These are phyloP conservation scores for Halenospora varia DNA, from an alignment of 495 filamentous ascomycete species.

Conservation along the genomic window DNA sequence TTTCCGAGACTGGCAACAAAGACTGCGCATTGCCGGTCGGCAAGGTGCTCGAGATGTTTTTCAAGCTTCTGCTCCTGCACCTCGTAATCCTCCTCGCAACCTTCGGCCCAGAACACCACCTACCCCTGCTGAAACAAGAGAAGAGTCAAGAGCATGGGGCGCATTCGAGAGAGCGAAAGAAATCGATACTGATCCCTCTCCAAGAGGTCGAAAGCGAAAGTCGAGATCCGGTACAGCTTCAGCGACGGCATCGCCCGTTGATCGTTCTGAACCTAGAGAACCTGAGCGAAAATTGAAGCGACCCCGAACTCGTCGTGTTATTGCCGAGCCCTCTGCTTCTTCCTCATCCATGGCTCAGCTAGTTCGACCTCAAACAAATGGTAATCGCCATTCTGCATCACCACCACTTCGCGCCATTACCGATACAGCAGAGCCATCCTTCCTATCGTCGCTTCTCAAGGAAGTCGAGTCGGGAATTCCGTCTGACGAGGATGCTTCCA, in stretches of 20 bases:
- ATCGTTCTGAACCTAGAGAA: conserved; percentile 42
- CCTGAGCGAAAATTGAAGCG: conserved; percentile 80
- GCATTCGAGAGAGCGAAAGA: conserved; percentile 80
- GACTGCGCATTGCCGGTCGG: conserved; percentile 71
- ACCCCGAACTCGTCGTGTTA: conserved; percentile 62
- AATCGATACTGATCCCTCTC: conserved; percentile 47
- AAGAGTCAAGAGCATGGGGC: conserved; percentile 84
- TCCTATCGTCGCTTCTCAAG: conserved; percentile 77
- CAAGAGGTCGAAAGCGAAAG: conserved; percentile 65
- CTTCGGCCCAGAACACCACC: conserved; percentile 31
- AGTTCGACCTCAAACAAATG: conserved; percentile 23
- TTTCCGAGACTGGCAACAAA: conserved; percentile 70
- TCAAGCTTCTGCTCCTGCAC: conserved; percentile 40
- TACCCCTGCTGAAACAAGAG: conserved; percentile 63
- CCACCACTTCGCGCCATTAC: conserved; percentile 32
- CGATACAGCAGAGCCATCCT: conserved; percentile 47
- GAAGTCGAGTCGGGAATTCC: conserved; percentile 74
- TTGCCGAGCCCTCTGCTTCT: conserved; percentile 43
- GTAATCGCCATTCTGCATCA: conserved; percentile 16
- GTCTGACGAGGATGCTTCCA: conserved; percentile 49
- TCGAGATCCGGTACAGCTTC: conserved; percentile 67
- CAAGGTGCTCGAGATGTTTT: conserved; percentile 68
- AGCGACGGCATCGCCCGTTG: conserved; percentile 64
- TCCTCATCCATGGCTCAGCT: conserved; percentile 38
- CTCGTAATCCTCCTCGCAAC: conserved; percentile 8